Base-by-base conservation (phyloP, 495 filamentous ascomycete genomes). In the Penicillium longicatenatum region DNA sequence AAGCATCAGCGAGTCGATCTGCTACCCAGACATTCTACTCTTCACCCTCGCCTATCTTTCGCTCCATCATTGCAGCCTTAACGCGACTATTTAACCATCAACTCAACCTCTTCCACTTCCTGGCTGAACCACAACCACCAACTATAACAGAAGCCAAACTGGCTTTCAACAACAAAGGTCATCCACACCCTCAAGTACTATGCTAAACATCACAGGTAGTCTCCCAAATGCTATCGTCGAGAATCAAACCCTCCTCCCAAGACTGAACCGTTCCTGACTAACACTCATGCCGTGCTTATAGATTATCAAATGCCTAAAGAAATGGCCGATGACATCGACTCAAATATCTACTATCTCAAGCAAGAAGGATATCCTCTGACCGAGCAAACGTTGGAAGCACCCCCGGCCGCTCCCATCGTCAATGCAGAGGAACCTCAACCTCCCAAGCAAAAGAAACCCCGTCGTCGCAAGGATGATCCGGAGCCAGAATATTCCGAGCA, bases 401-500 rank as follows among this genome's bases (percentile, higher is more conserved):
- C 43, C 20, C 4, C 11, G 43, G 20, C 4, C 22, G 0, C 43
- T 17, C 1, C 16, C 21, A 16, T 5, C 12, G 11, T 26, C 14
- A 47, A 30, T 4, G 24, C 14, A n/a, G 7, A 48, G n/a, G 12
- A 29, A 8, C 24, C 3, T 17, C 43, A 29, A 8, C 24, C 3
- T 17, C 43, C 43, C 29, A 6, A 10, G 8, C 20, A 41, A 17
- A 47, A 47, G 42, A 42, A 6, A 30, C 49, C 44, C 8, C 63
- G 62, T 20, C 64, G 58, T 12, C 59, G 53, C 20, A 43, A 49
- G 9, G 52, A 61, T 39, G 65, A 70, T 26, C 62, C 68, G 9
- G 68, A 82, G 35, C 82, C 49, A 3, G 56, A 90, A 48, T 89
- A 89, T 62, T 90, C 88, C 4, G 82, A 76, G 55, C 79, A 82